Conservation (phyloP, 768 basidiomycete genomes). For the Pleurotus djamor region DNA sequence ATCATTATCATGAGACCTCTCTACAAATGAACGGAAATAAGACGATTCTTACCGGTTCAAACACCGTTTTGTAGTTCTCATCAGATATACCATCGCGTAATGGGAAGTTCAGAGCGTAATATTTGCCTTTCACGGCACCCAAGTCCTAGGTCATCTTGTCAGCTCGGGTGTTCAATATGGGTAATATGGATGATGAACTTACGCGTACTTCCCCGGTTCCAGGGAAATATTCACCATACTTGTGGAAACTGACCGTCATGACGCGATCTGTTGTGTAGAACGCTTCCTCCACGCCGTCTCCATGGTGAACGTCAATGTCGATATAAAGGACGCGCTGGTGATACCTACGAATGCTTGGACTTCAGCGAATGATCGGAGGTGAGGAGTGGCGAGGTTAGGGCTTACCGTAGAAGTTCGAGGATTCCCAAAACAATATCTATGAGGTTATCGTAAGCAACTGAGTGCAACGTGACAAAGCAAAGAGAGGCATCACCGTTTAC, state of each 20-base stretch:
- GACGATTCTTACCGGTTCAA: slow-evolving; percentile 80
- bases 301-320: slow-evolving; percentile 98
- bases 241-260: slow-evolving; percentile 97
- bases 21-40: not conserved
- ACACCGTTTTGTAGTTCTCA: slow-evolving; percentile 83
- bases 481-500: slow-evolving; percentile 56
- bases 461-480: not conserved
- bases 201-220: slow-evolving; percentile 54
- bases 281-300: slow-evolving; percentile 98
- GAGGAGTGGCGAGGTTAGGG: not conserved
- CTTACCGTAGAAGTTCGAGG: slow-evolving; percentile 60
- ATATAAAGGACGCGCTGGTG: slow-evolving; percentile 90
- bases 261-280: slow-evolving; percentile 98
- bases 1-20: not conserved
- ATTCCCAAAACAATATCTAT: slow-evolving; percentile 90
- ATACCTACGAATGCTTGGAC: slow-evolving; percentile 42
- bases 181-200: too few species aligned
- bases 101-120: slow-evolving; percentile 92
- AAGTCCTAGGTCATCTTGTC: too few species aligned
- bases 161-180: too few species aligned
- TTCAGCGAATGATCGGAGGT: not conserved
- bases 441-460: not conserved
- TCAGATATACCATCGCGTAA: slow-evolving; percentile 94
- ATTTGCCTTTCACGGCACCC: slow-evolving; percentile 80
- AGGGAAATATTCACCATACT: slow-evolving; percentile 94